Percentiles rank a stretch among this genome's conserved stretches.
These are phyloP conservation scores for Yamadazyma membranifaciens DNA, from an alignment of 1,139 yeast species.

Conservation along the genomic window DNA sequence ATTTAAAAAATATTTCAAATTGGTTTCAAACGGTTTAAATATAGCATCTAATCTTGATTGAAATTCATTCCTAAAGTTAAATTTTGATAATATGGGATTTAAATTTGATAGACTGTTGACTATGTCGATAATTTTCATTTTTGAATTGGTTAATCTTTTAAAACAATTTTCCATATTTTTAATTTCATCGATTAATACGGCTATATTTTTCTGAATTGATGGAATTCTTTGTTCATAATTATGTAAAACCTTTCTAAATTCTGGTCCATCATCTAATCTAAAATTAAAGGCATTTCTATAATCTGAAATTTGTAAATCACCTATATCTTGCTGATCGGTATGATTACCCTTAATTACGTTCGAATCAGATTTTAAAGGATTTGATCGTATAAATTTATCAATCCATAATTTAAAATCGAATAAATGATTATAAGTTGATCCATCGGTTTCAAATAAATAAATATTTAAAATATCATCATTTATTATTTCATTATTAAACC, in stretches of 20 bases:
- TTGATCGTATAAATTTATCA: conserved; percentile 13
- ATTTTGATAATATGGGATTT: conserved; percentile 24
- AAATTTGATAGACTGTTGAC: conserved; percentile 20
- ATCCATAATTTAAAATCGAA: conserved; percentile 34
- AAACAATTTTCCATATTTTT: conserved; percentile 26
- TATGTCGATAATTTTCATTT: conserved; percentile 24
- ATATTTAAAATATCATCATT: conserved; percentile 24
- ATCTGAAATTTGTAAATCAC: conserved; percentile 16
- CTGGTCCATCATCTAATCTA: conserved; percentile 69
- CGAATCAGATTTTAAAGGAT: conserved; percentile 1
- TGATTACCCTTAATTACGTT: not conserved
- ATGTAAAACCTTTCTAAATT: conserved; percentile 57
- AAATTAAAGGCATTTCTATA: conserved; percentile 32
- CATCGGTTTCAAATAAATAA: conserved; percentile 30
- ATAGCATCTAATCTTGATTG: conserved; percentile 18
- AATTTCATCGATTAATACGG: conserved; percentile 33
- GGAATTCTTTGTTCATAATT: conserved; percentile 56
- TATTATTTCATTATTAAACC: conserved; percentile 19
- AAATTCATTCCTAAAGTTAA: conserved; percentile 24
- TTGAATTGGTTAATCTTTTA: conserved; percentile 20
- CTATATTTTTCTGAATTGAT: conserved; percentile 41
- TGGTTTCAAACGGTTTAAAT: conserved; percentile 35
- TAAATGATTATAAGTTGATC: conserved; percentile 20
- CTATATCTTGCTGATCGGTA: not conserved
- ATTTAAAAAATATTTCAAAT: conserved; percentile 27